Conservation (phyloP, 768 basidiomycete species). For the Ramaria sp. region DNA sequence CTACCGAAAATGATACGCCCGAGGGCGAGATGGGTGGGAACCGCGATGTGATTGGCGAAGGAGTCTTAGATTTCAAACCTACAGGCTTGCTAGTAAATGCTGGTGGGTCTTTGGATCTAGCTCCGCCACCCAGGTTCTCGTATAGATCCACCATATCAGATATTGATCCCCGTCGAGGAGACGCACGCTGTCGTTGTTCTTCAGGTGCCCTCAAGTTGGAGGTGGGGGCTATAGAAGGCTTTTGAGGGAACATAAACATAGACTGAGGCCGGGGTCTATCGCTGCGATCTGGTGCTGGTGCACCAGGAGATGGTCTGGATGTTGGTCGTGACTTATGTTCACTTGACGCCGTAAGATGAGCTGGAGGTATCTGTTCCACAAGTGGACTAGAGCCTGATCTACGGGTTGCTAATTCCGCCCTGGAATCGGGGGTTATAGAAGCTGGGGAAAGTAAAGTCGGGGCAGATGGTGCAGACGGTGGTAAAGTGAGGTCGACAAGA, state of each 20-base stretch:
- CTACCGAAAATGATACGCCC: not conserved
- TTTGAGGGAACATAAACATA: constrained; percentile 59
- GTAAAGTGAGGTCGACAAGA: constrained; percentile 3
- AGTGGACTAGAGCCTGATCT: not conserved
- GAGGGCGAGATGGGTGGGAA: constrained; percentile 4
- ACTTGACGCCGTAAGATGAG: not conserved
- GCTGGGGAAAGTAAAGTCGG: constrained; percentile 3
- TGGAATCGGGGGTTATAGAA: constrained; percentile 1
- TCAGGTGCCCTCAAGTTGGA: constrained; percentile 32
- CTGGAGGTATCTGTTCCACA: constrained; percentile 10
- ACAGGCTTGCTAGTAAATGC: constrained; percentile 20
- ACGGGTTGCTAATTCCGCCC: not conserved
- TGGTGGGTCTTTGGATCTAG: constrained; percentile 21
- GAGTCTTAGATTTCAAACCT: constrained; percentile 13
- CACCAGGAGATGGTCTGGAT: constrained; percentile 21
- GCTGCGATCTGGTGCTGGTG: constrained; percentile 20
- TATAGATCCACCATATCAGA: constrained; percentile 80
- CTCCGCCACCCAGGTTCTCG: constrained; percentile 48
- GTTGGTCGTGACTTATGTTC: constrained; percentile 13
- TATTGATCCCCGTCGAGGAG: constrained; percentile 61
- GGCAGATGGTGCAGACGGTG: not conserved
- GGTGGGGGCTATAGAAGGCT: constrained; percentile 29
- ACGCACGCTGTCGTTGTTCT: constrained; percentile 30
- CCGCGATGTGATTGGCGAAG: not conserved
- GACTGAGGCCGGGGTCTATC: constrained; percentile 59